These are phyloP conservation scores for Aspergillus texensis DNA, from an alignment of 2,329 filamentous ascomycete genomes.

Conservation along the genomic window DNA sequence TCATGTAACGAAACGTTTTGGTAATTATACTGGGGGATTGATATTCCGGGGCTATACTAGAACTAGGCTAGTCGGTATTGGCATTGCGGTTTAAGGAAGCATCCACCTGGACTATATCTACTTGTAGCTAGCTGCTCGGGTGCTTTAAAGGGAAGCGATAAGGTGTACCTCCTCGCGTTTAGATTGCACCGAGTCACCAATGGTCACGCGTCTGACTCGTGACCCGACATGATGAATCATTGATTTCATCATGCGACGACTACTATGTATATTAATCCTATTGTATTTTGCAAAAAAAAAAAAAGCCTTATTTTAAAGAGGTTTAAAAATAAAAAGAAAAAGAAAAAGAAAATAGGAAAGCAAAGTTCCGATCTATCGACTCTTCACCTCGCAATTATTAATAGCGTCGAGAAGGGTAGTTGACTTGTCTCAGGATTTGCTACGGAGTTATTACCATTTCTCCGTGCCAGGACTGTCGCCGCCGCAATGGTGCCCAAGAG, in stretches of 20 bases:
- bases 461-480: background rate
- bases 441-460: conserved; percentile 1
- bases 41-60: background rate
- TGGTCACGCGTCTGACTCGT: background rate
- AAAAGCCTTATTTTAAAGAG: background rate
- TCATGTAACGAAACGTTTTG: background rate
- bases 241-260: background rate
- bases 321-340: background rate
- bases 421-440: background rate
- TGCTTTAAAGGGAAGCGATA: background rate
- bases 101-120: too few species aligned
- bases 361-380: background rate
- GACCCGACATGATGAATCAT: conserved; percentile 9
- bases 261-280: background rate
- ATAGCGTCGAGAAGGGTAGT: background rate
- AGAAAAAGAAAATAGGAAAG: background rate
- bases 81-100: background rate
- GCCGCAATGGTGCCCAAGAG: conserved; percentile 17
- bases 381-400: background rate
- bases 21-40: background rate
- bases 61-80: background rate
- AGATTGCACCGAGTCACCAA: background rate
- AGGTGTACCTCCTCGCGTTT: background rate
- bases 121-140: background rate
- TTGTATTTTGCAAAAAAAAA: background rate